Evolutionary conservation across 768 basidiomycete species (phyloP), one percentile per base, ranked within the genome.

Genomic region (Xerocomellus amylosporus): DNA sequence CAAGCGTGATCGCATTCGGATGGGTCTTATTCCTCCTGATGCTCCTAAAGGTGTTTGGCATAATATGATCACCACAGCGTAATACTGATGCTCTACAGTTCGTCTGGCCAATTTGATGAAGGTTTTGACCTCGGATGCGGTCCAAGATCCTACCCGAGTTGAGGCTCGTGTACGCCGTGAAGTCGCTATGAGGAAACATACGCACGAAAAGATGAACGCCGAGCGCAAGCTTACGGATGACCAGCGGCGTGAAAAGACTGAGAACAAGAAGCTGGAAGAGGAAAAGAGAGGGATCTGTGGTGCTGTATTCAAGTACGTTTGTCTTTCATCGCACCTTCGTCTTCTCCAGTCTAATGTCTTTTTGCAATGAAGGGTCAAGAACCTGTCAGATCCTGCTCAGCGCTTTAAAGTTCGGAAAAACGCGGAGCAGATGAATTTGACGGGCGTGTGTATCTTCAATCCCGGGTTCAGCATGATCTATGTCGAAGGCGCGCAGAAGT

Each of bases 341-440:
- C 17, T 41, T 30, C 8, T 36, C 26, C 7, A 8, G 24, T 17
- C 44, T 48, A 2, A 58, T 22, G 28, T 19, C 34, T 13, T 30
- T n/a, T 55, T 41, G 46, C n/a, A 49, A 47, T 38, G 7, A 66
- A 93, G 93, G 74, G 79, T 99, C 61, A 88, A 88, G 68, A 87
- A 82, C 51, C 83, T 99, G 43, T 80, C 85, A n/a, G 94, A 98
- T 68, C 93, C 89, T 2, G 79, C 90, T 12, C 97, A 99, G 63
- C 87, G 90, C 56, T 98, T 93, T 79, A 99, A 98, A 76, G 90
- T 98, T 49, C 86, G 90, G 54, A 94, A 91, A 78, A 98, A 98
- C 64, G 97, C 97, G 1, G 90, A 96, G 65, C 93, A 97, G 68
- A 79, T 88, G 68, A 85, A 83, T 56, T 77, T 98, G 14, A 87